Evolutionary conservation across 1,284 basidiomycete species (phyloP).

Genomic region (Fomitopsis betulina): DNA sequence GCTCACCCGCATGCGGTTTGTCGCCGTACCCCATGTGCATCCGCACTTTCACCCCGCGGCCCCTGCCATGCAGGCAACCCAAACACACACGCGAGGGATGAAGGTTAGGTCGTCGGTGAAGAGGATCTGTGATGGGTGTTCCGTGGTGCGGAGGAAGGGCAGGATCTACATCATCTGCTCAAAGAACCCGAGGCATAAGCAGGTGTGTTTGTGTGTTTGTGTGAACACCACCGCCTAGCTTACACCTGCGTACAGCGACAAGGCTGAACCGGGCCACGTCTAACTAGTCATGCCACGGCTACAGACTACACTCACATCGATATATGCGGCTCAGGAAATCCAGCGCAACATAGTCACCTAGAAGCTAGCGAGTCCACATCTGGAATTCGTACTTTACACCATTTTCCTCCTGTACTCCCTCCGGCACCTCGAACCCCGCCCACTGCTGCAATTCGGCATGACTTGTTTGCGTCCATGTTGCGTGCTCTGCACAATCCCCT

Average conservation of each 20-base stretch:
- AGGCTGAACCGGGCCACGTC: constrained; percentile 34
- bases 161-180: constrained; percentile 92
- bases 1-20: constrained; percentile 43
- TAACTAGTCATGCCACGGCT: background rate
- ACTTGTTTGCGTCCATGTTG: constrained; percentile 52
- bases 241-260: constrained; percentile 47
- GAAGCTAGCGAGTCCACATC: constrained; percentile 70
- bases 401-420: constrained; percentile 76
- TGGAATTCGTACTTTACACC: constrained; percentile 85
- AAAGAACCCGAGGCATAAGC: constrained; percentile 97
- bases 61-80: constrained; percentile 20
- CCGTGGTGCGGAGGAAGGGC: constrained; percentile 83
- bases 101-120: constrained; percentile 96
- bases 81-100: constrained; percentile 71
- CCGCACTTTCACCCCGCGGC: constrained; percentile 29
- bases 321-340: too few species aligned
- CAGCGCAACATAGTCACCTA: constrained; percentile 1
- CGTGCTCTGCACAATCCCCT: constrained; percentile 12
- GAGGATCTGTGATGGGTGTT: constrained; percentile 88
- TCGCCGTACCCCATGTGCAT: constrained; percentile 31
- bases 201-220: constrained; percentile 53
- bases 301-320: too few species aligned
- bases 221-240: constrained; percentile 4
- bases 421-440: constrained; percentile 76
- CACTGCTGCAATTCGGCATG: constrained; percentile 67